Evolutionary conservation across 306 rosid species (phyloP), one percentile per base, ranked within the genome.

Genomic region (Corylus avellana): DNA sequence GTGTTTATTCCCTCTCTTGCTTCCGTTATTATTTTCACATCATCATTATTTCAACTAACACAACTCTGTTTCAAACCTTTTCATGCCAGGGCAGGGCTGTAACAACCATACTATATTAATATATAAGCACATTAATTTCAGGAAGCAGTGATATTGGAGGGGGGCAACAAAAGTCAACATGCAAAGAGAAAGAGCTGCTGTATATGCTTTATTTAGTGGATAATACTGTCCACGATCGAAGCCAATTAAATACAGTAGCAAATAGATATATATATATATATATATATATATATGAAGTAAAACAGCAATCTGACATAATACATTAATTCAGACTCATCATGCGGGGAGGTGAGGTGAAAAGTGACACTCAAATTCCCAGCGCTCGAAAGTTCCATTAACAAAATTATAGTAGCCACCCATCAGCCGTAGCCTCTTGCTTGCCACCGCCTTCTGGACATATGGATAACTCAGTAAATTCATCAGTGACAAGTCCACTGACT

Each of bases 381-480:
- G 84, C 70, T 82, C 58, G 73, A 92, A 88, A 71, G 81, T 69
- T 58, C 97, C 92, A 0, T 66, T 69, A 32, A 88, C 91, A 74
- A 90, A 89, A 72, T 92, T 88, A 73, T 92, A 92, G 82, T 85
- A 82, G 68, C 91, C 97, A 9, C 92, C 94, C 44, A 77, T 75
- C 5, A 92, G 64, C 0, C 63, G 67, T 1, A 90, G 27, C 1
- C 22, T 81, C 47, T 75, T 79, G 32, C 85, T 51, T 55, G 49
- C 70, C 29, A 82, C 4, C 46, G 32, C 84, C 17, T 8, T 82
- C 29, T 27, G 61, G 74, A 92, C 89, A 70, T 85, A 92, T 29
- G 94, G 92, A 76, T 90, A 90, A 57, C 85, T 84, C 20, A 4
- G 72, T 70, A 92, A 80, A 77, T 90, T 90, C 44, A 32, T 42